phyloP scores from a whole-genome alignment of 192 early-diverging fungal genomes.

The Anaeromyces robustus region DNA sequence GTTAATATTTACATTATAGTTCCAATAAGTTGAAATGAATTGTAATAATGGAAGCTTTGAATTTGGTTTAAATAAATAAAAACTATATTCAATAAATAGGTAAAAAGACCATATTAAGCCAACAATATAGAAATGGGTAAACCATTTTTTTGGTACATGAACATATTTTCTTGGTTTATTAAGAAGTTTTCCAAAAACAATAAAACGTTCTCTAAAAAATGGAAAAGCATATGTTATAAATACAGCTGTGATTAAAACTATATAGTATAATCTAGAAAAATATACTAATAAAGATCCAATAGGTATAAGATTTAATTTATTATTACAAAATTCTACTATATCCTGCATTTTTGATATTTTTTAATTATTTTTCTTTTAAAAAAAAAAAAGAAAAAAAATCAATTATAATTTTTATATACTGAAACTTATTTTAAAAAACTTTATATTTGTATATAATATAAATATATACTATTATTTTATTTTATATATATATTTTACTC shows the following conservation, averaged over 20 bases:
- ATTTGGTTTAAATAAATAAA: neutral
- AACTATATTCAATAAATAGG: neutral
- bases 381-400: too few relatives aligned
- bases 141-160: slow-evolving; percentile 5
- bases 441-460: too few relatives aligned
- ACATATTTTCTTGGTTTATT: neutral
- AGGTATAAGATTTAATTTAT: neutral
- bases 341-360: too few relatives aligned
- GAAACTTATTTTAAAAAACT: too few relatives aligned
- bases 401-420: too few relatives aligned
- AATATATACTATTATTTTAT: too few relatives aligned
- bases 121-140: slow-evolving; percentile 4
- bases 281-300: neutral
- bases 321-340: too few relatives aligned
- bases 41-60: neutral
- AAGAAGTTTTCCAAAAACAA: neutral
- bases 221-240: neutral
- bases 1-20: neutral
- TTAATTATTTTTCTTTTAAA: too few relatives aligned
- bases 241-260: neutral
- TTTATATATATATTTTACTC: too few relatives aligned
- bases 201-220: neutral
- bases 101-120: neutral
- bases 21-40: neutral
- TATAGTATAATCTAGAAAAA: neutral